These are phyloP conservation scores for Fagus crenata DNA, from an alignment of 306 rosid species.

Conservation along the genomic window DNA sequence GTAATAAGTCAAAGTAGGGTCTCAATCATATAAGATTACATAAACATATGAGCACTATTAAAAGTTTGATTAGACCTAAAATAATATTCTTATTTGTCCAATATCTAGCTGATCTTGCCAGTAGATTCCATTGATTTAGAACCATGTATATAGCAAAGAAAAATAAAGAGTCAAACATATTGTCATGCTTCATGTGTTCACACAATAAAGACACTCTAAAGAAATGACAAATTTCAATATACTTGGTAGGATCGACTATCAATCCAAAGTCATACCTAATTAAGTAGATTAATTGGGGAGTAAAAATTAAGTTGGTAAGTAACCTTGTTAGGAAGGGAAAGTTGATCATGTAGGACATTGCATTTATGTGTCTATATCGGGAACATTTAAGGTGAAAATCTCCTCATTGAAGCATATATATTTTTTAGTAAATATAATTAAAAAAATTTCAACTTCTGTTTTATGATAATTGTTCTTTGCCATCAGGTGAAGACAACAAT, in stretches of 20 bases:
- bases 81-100: slow-evolving; percentile 17
- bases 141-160: not conserved
- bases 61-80: slow-evolving; percentile 8
- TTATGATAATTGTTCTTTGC: too few species aligned
- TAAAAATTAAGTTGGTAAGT: slow-evolving; percentile 33
- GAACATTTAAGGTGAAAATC: not conserved
- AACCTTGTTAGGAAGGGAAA: slow-evolving; percentile 38
- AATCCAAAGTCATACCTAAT: slow-evolving; percentile 10
- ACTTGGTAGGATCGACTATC: not conserved
- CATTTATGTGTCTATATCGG: not conserved
- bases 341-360: not conserved
- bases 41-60: slow-evolving; percentile 15
- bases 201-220: slow-evolving; percentile 8
- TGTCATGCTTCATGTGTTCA: slow-evolving; percentile 4
- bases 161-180: not conserved
- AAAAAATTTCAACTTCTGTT: too few species aligned
- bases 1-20: slow-evolving; percentile 3
- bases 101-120: slow-evolving; percentile 13
- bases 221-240: not conserved
- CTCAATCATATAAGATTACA: slow-evolving; percentile 26
- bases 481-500: too few species aligned
- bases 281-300: slow-evolving; percentile 21
- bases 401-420: too few species aligned
- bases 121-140: slow-evolving; percentile 18
- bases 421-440: too few species aligned